Conservation (phyloP, 2,329 filamentous ascomycete species). For the Aspergillus fumigatiaffinis region DNA sequence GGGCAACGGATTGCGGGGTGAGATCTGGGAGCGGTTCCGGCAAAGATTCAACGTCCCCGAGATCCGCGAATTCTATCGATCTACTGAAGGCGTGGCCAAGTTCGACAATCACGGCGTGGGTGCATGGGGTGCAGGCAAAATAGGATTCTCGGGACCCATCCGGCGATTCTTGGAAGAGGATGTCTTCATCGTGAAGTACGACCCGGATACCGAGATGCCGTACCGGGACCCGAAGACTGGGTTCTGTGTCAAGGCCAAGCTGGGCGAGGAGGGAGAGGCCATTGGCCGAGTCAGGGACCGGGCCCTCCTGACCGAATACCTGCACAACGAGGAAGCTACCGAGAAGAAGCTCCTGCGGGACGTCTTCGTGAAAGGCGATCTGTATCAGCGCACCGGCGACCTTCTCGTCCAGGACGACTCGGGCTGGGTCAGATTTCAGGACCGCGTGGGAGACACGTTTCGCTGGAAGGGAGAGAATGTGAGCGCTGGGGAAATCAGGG, state of each 20-base stretch:
- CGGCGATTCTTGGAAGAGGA: slow-evolving; percentile 40
- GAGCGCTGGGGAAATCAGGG: slow-evolving; percentile 43
- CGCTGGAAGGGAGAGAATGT: slow-evolving; percentile 46
- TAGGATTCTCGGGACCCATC: slow-evolving; percentile 43
- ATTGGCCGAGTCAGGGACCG: slow-evolving; percentile 43
- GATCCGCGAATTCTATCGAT: slow-evolving; percentile 48
- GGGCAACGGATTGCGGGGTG: slow-evolving; percentile 47
- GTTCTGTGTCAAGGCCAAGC: slow-evolving; percentile 36
- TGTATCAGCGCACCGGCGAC: slow-evolving; percentile 46
- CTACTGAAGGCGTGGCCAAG: slow-evolving; percentile 45
- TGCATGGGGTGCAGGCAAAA: slow-evolving; percentile 40
- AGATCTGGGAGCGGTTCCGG: slow-evolving; percentile 48
- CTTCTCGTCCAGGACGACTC: slow-evolving; percentile 38
- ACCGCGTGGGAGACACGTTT: slow-evolving; percentile 40
- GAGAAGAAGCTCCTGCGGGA: slow-evolving; percentile 43
- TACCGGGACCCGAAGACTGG: slow-evolving; percentile 44
- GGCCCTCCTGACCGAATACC: slow-evolving; percentile 40
- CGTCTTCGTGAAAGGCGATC: slow-evolving; percentile 45
- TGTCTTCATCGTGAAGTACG: slow-evolving; percentile 41
- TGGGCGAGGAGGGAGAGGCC: slow-evolving; percentile 43
- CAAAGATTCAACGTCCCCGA: slow-evolving; percentile 42
- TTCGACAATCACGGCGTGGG: slow-evolving; percentile 44
- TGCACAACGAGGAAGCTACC: slow-evolving; percentile 40
- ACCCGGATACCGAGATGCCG: slow-evolving; percentile 39
- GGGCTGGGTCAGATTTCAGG: slow-evolving; percentile 46